These are phyloP conservation scores for Pholiota conissans DNA, from an alignment of 768 basidiomycete species.

Conservation along the genomic window DNA sequence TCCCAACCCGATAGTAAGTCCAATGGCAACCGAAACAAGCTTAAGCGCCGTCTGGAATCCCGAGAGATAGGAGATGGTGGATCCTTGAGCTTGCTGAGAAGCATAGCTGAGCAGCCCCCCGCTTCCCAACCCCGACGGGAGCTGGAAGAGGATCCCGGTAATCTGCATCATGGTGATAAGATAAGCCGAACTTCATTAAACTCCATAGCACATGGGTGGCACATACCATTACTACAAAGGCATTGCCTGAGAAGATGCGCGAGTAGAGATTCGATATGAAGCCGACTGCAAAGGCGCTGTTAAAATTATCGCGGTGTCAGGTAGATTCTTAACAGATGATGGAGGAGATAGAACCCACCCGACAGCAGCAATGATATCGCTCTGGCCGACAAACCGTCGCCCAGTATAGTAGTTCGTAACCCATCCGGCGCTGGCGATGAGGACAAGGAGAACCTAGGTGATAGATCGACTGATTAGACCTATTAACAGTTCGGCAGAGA, in stretches of 20 bases:
- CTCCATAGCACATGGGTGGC: slow-evolving; percentile 1
- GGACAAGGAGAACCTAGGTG: slow-evolving; percentile 46
- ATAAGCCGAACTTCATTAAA: background rate
- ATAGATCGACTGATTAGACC: background rate
- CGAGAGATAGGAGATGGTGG: slow-evolving; percentile 56
- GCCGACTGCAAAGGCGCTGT: slow-evolving; percentile 79
- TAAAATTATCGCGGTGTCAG: slow-evolving; percentile 1
- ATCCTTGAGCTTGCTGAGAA: slow-evolving; percentile 51
- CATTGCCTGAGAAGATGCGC: slow-evolving; percentile 68
- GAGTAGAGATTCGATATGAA: slow-evolving; percentile 78
- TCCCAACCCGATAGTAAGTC: slow-evolving; percentile 77
- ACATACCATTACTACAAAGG: slow-evolving; percentile 82
- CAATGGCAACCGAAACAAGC: slow-evolving; percentile 76
- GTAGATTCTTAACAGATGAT: slow-evolving; percentile 1
- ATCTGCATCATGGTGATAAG: slow-evolving; percentile 34
- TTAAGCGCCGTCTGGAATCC: slow-evolving; percentile 78
- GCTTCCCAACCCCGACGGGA: slow-evolving; percentile 79
- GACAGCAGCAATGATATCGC: slow-evolving; percentile 77
- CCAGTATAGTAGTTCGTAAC: slow-evolving; percentile 73
- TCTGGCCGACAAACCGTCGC: slow-evolving; percentile 60
- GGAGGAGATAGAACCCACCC: slow-evolving; percentile 41
- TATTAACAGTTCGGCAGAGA: too few relatives aligned
- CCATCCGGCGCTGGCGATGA: slow-evolving; percentile 73
- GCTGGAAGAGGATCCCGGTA: slow-evolving; percentile 82
- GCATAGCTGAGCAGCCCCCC: slow-evolving; percentile 79